Percentiles rank a stretch among this genome's conserved stretches.
These are phyloP conservation scores for Choanephora cucurbitarum DNA, from an alignment of 371 early-diverging fungal genomes.

Conservation along the genomic window DNA sequence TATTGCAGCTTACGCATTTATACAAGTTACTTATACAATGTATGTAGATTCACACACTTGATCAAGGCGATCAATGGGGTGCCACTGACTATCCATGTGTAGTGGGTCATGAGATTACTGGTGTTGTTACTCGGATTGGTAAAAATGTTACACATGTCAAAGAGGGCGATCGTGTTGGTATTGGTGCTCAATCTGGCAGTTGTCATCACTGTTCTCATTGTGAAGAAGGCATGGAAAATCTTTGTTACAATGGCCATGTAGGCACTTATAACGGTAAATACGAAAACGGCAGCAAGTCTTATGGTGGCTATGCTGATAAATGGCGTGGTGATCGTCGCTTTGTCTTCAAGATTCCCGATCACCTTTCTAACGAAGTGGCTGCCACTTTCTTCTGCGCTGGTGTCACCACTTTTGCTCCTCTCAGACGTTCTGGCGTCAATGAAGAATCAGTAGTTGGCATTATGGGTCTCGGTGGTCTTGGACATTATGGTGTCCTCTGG, in stretches of 20 bases:
- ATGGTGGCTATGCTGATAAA: conserved; percentile 71
- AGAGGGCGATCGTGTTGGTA: conserved; percentile 73
- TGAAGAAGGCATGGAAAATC: conserved; percentile 25
- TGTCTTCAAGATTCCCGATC: conserved; percentile 64
- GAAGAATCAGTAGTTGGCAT: conserved; percentile 60
- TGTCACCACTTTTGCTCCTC: conserved; percentile 61
- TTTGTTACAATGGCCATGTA: conserved; percentile 45
- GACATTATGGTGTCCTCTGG: conserved; percentile 67
- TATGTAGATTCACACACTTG: conserved; percentile 39
- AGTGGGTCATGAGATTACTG: conserved; percentile 68
- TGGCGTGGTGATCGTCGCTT: conserved; percentile 61
- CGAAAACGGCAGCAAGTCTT: conserved; percentile 55
- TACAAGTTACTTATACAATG: too few species aligned
- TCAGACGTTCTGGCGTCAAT: conserved; percentile 38
- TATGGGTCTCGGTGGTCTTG: conserved; percentile 74
- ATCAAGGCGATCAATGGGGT: conserved; percentile 56
- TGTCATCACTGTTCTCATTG: conserved; percentile 40
- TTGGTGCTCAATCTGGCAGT: conserved; percentile 57
- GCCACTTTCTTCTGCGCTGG: conserved; percentile 57
- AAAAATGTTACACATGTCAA: conserved; percentile 41
- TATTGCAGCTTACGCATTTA: too few species aligned
- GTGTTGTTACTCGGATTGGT: conserved; percentile 53
- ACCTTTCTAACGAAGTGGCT: conserved; percentile 52
- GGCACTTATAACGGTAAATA: conserved; percentile 62
- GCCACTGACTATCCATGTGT: conserved; percentile 53